Base-by-base conservation (phyloP, 2,329 filamentous ascomycete genomes). In the Colletotrichum abscissum region DNA sequence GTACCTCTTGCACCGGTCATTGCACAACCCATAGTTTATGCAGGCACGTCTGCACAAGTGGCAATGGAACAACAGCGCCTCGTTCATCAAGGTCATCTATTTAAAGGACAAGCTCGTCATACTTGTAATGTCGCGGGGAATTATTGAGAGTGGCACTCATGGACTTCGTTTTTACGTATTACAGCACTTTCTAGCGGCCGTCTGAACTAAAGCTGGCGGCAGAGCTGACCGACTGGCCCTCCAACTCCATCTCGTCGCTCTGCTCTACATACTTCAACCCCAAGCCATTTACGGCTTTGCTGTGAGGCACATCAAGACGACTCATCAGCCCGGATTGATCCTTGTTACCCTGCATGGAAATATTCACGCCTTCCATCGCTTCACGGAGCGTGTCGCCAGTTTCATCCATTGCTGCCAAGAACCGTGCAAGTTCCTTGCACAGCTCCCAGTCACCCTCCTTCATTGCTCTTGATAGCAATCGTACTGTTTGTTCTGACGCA, bases 341-440 rank as follows among this genome's bases (percentile, higher is more conserved):
- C 49, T 71, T 63, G 22, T 67, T 65, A 19, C 65, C 62, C 30
- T 80, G 82, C 38, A 81, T 75, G 19, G 79, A 77, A 49, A 84
- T 80, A 60, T 90, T 88, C 7, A 91, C 89, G 82, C 91, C 86
- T 76, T 90, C 89, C 81, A 97, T 87, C 2, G 93, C 93, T 77
- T 92, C 90, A 67, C 90, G 87, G 62, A 99, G 86, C 57, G 94
- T 96, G 76, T 92, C 91, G 0, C 97, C 97, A 16, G 92, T 93
- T 76, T 94, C 92, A 79, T 99, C 97, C 78, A 99, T 91, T 5
- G 96, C 96, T 59, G 97, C 95, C 69, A 99, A 85, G 82, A 99
- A 99, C n/a, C 96, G 88, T 12, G 97, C 95, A 33, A 99, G 88
- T 81, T 99, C 97, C 78, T 95, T 97, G 84, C 97, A 98, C 33